Evolutionary conservation across 768 basidiomycete genomes (phyloP), one percentile per base, ranked within the genome.

Genomic region (Lactarius deliciosus): DNA sequence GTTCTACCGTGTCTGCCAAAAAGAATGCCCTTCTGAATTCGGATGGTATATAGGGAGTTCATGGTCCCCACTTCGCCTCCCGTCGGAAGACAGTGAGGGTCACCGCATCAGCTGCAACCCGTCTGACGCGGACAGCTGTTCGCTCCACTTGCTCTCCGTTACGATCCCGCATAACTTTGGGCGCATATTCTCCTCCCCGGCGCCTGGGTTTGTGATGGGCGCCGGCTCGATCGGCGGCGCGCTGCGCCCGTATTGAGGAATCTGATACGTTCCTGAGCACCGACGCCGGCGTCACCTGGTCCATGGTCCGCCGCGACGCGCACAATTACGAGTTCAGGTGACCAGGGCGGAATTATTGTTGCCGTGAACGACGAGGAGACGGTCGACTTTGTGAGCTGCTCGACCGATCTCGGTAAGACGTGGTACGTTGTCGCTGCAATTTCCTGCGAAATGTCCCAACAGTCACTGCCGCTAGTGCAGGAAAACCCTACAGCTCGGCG

Each of bases 321-420:
- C 89, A 93, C 74, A 94, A 95, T 77, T 98, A 98, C 73, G 95
- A 98, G 77, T 96, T 98, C 75, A n/a, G 97, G 97, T 6, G 97
- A 97, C 73, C 82, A 83, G 72, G 97, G 84, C 0, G 90, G 90
- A 72, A 84, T 98, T 36, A 74, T 91, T 40, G 85, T 98, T 13
- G 79, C 88, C 30, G 85, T 94, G 4, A 88, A 96, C 70, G 94
- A 99, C 71, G 96, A 98, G 73, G 87, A 91, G 43, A 73, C 77
- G 30, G 88, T 87, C 4, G 85, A 90, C 67, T 78, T 77, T 18
- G 78, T 97, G 22, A 79, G 79, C 50, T 98, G 96, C 74, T 93
- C 92, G 8, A 83, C 86, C 34, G 90, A 99, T 74, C 81, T 91
- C 30, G 96, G 97, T 7, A 79, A 81, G 64, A 87, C 81, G 16